Conservation (phyloP, 345 rosid genomes). For the Geranium rotundifolium region DNA sequence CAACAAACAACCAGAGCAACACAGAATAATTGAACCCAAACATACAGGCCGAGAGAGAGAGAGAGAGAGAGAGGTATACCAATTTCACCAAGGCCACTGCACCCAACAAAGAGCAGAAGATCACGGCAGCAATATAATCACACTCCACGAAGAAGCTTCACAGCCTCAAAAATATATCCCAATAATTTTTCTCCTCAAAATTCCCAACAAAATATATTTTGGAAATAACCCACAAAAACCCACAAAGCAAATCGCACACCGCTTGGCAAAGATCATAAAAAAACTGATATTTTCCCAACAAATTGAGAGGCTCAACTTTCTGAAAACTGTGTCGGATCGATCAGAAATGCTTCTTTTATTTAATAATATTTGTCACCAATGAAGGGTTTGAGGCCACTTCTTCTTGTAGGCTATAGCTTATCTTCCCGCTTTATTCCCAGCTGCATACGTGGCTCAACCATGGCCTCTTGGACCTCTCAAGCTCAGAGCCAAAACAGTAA, state of each 20-base stretch:
- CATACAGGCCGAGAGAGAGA: conserved; percentile 7
- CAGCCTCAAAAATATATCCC: conserved; percentile 55
- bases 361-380: background rate
- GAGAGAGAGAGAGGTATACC: conserved; percentile 24
- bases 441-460: background rate
- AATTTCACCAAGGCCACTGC: conserved; percentile 29
- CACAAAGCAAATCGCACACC: background rate
- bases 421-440: conserved; percentile 7
- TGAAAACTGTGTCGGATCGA: background rate
- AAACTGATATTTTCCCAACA: background rate
- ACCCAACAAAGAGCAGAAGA: conserved; percentile 55
- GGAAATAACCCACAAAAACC: background rate
- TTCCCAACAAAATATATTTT: background rate
- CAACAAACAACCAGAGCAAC: background rate
- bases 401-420: background rate
- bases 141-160: conserved; percentile 18
- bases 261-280: background rate
- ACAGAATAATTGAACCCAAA: conserved; percentile 3
- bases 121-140: conserved; percentile 28
- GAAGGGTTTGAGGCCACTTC: background rate
- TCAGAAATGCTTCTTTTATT: background rate
- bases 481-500: conserved; percentile 1
- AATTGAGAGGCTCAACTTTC: background rate
- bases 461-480: background rate
- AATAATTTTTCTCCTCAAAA: conserved; percentile 6